Evolutionary conservation across 352 stramenopile species (phyloP).

Genomic region (Globisporangium abappressorium): DNA sequence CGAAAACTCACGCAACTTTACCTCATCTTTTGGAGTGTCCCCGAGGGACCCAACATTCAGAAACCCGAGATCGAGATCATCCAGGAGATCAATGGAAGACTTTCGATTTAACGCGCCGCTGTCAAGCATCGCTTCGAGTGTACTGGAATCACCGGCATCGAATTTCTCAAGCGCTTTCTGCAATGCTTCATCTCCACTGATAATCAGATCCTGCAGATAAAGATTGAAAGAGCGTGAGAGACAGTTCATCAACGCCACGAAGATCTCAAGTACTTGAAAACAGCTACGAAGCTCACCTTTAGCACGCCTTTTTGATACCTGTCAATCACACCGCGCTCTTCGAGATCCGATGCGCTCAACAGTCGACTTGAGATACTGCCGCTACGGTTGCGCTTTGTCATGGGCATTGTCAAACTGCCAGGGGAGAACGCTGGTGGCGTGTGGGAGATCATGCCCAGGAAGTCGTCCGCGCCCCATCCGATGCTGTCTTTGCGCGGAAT

Average conservation of each 20-base stretch:
- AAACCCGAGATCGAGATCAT: conserved; percentile 86
- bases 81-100: conserved; percentile 80
- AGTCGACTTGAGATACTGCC: conserved; percentile 83
- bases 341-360: conserved; percentile 86
- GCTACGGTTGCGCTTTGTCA: conserved; percentile 82
- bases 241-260: not conserved
- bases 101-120: conserved; percentile 81
- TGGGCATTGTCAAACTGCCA: conserved; percentile 84
- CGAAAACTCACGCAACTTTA: conserved; percentile 8
- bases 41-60: conserved; percentile 82
- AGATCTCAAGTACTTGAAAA: not conserved
- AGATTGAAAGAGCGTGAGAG: conserved; percentile 6
- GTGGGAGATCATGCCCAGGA: conserved; percentile 87
- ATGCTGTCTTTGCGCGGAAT: conserved; percentile 78
- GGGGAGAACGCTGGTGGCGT: conserved; percentile 90
- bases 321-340: conserved; percentile 89
- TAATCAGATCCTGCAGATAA: conserved; percentile 77
- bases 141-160: conserved; percentile 80
- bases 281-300: conserved; percentile 44
- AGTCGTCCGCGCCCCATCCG: conserved; percentile 81
- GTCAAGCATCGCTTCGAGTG: conserved; percentile 82
- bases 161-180: conserved; percentile 89
- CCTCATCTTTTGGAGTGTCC: conserved; percentile 82
- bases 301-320: conserved; percentile 89
- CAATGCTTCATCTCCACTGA: conserved; percentile 87